Evolutionary conservation across 768 basidiomycete genomes (phyloP), one percentile per base, ranked within the genome.

Genomic region (Calocybe gangraenosa): DNA sequence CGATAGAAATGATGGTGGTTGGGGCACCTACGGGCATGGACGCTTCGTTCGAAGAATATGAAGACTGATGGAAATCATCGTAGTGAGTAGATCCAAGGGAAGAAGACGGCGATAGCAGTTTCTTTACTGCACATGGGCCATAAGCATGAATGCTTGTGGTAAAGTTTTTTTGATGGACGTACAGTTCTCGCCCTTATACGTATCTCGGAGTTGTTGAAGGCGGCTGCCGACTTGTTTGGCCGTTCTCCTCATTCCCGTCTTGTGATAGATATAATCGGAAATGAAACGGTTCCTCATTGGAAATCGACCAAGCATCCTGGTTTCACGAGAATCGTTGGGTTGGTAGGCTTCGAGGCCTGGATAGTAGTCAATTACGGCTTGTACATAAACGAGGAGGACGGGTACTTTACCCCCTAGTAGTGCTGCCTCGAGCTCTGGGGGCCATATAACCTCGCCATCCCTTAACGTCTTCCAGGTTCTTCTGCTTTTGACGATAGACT

Each of bases 211-310:
- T 55, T 86, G 84, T 57, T 87, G 85, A 22, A 87, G 67, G 43
- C 85, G 82, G 57, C 81, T 84, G 44, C 85, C 84, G 37, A 87
- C 84, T 62, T 87, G 85, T 58, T 87, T 87, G 21, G 84, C 74
- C 13, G 81, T 81, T 48, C 85, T 73, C 46, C 72, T 67, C 60
- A 81, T 79, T 20, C 84, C 82, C 0, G 85, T 87, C 48, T 70
- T 74, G 18, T 70, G 68, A 54, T 68, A 77, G 56, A 87, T 86
- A 64, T 83, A 81, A 50, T 87, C 82, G 38, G 84, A 83, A 50
- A 87, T 82, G 64, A 86, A 87, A 36, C 80, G 74, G 65, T 87
- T 87, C 42, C 85, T 71, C 71, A 82, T 40, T 15, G 20, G 23
- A 15, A 6, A 40, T 23, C 14, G 17, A 21, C 82, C 83, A 0